These are phyloP conservation scores for Cyberlindnera nakhonratchasimensis DNA, from an alignment of 805 yeast species.

Conservation along the genomic window DNA sequence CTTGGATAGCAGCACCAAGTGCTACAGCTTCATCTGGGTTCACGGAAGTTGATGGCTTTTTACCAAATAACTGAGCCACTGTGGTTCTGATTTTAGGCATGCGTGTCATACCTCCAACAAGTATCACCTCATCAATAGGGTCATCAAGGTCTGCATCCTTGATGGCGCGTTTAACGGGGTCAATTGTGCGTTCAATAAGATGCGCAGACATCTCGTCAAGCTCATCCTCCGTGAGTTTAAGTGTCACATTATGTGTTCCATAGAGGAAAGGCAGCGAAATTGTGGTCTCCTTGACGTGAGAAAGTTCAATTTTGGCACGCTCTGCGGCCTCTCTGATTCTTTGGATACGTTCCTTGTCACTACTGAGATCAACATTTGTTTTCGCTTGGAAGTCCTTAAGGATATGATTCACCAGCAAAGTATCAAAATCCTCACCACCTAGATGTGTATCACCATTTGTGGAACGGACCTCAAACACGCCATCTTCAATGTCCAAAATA, in stretches of 20 bases:
- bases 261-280: slow-evolving; percentile 69
- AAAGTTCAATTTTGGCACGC: slow-evolving; percentile 68
- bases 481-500: slow-evolving; percentile 71
- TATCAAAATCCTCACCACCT: slow-evolving; percentile 86
- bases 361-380: slow-evolving; percentile 31
- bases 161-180: slow-evolving; percentile 70
- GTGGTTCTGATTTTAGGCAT: slow-evolving; percentile 75
- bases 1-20: slow-evolving; percentile 87
- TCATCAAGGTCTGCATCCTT: slow-evolving; percentile 68
- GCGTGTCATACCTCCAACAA: slow-evolving; percentile 89
- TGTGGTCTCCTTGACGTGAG: slow-evolving; percentile 58
- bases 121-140: slow-evolving; percentile 69
- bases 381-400: slow-evolving; percentile 51
- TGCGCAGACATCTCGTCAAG: slow-evolving; percentile 64
- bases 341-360: slow-evolving; percentile 51
- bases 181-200: slow-evolving; percentile 63
- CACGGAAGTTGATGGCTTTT: slow-evolving; percentile 65
- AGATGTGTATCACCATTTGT: slow-evolving; percentile 83
- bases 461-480: slow-evolving; percentile 77
- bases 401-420: slow-evolving; percentile 53
- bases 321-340: slow-evolving; percentile 79
- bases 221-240: slow-evolving; percentile 60
- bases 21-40: slow-evolving; percentile 96
- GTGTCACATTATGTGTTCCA: slow-evolving; percentile 56
- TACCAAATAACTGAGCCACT: slow-evolving; percentile 57